Evolutionary conservation across 192 early-diverging fungal species (phyloP).

Genomic region (Coemansia sp.): DNA sequence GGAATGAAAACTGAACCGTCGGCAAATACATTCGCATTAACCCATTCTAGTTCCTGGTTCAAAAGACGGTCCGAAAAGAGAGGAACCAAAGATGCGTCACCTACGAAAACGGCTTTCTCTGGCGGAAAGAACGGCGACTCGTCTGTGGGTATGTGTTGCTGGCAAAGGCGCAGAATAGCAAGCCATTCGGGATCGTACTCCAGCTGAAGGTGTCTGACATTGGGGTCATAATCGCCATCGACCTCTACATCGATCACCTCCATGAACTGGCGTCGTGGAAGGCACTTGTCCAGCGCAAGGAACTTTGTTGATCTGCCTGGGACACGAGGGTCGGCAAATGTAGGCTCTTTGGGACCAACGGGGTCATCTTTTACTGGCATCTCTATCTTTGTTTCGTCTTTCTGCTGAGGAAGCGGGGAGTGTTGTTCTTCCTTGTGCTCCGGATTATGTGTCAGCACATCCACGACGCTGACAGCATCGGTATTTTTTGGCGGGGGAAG

Average conservation of each 20-base stretch:
- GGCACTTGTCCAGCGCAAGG: conserved; percentile 94
- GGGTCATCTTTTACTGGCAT: neutral
- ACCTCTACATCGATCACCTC: conserved; percentile 70
- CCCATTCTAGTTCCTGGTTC: conserved; percentile 65
- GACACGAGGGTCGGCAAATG: conserved; percentile 18
- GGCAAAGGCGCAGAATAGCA: conserved; percentile 68
- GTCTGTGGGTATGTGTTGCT: conserved; percentile 58
- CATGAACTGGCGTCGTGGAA: conserved; percentile 75
- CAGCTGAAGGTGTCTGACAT: conserved; percentile 55
- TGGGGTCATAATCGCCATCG: conserved; percentile 46
- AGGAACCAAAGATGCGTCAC: conserved; percentile 14
- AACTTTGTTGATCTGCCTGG: conserved; percentile 70
- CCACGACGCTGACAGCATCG: neutral
- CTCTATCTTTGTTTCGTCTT: neutral
- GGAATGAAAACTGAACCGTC: conserved; percentile 67
- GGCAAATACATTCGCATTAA: conserved; percentile 62
- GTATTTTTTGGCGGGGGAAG: conserved; percentile 36
- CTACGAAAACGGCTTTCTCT: conserved; percentile 51
- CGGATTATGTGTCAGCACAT: neutral
- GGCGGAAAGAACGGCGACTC: conserved; percentile 58
- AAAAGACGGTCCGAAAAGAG: conserved; percentile 56
- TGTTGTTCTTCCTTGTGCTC: neutral
- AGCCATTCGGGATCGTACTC: conserved; percentile 89
- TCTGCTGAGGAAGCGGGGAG: neutral
- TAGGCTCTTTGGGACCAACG: neutral